phyloP scores from a whole-genome alignment of 192 early-diverging fungal genomes.

The Neocallimastix lanati region DNA sequence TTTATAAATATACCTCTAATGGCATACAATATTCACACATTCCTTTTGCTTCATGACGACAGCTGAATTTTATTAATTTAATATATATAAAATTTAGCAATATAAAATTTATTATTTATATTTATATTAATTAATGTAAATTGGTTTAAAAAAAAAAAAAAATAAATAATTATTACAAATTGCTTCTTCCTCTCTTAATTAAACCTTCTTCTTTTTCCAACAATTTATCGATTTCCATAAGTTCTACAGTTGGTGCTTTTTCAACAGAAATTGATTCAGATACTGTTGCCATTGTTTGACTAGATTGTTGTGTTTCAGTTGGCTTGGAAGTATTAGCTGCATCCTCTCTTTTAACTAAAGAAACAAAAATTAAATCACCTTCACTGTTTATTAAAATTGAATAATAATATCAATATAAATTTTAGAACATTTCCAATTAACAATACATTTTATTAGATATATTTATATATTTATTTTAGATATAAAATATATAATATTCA shows the following conservation, averaged over 20 bases:
- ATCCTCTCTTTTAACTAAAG: not conserved
- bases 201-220: slow-evolving; percentile 66
- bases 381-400: too few relatives aligned
- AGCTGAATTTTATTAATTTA: too few relatives aligned
- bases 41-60: slow-evolving; percentile 55
- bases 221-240: slow-evolving; percentile 37
- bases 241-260: not conserved
- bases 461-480: too few relatives aligned
- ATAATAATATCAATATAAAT: too few relatives aligned
- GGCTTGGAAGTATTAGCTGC: not conserved
- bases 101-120: too few relatives aligned
- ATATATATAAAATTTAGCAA: too few relatives aligned
- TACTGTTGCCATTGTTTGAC: not conserved
- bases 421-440: too few relatives aligned
- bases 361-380: not conserved
- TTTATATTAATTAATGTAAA: too few relatives aligned
- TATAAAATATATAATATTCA: too few relatives aligned
- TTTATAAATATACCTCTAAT: slow-evolving; percentile 26
- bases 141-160: too few relatives aligned
- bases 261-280: not conserved
- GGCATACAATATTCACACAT: slow-evolving; percentile 94
- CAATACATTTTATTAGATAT: too few relatives aligned
- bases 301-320: not conserved
- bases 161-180: slow-evolving; percentile 42
- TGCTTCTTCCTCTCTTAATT: slow-evolving; percentile 62